Percentiles rank a stretch among this genome's conserved stretches.
phyloP scores from a whole-genome alignment of 2,329 filamentous ascomycete genomes.

The Teratosphaeria viscida region DNA sequence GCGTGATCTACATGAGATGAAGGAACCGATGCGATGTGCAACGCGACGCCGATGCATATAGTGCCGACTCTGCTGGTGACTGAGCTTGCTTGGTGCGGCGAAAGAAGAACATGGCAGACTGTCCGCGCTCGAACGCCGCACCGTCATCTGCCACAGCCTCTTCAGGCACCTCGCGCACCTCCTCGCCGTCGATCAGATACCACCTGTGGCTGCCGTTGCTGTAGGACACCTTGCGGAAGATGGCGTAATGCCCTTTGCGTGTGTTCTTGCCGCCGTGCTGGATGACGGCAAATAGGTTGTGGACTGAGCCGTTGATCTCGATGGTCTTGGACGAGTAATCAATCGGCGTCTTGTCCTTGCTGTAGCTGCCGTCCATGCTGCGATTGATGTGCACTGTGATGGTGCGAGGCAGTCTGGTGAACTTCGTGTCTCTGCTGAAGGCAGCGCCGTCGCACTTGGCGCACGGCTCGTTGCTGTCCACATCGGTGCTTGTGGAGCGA shows the following conservation, averaged over 20 bases:
- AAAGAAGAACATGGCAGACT: constrained; percentile 5
- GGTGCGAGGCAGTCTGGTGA: neutral
- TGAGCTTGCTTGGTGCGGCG: neutral
- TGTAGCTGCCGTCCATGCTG: neutral
- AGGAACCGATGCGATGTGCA: too few species aligned
- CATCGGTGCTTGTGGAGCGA: neutral
- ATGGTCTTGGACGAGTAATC: neutral
- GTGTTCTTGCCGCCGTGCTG: neutral
- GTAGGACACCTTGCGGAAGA: constrained; percentile 1
- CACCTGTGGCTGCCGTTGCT: constrained; percentile 1
- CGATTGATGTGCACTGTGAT: neutral
- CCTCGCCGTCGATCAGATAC: constrained; percentile 3
- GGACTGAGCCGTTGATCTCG: neutral
- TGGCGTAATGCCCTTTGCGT: constrained; percentile 8
- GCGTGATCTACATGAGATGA: too few species aligned
- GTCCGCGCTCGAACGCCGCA: neutral
- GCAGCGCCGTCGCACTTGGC: neutral
- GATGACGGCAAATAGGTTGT: neutral
- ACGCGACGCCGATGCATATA: neutral
- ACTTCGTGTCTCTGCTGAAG: neutral
- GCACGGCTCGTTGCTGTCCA: neutral
- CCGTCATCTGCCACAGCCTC: constrained; percentile 1
- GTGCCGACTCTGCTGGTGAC: neutral
- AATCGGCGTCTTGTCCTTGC: neutral
- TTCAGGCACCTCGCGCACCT: neutral